Percentiles rank a stretch among this genome's conserved stretches.
phyloP scores from a whole-genome alignment of 2,329 filamentous ascomycete genomes.

The Nothomitra cinnamomea region DNA sequence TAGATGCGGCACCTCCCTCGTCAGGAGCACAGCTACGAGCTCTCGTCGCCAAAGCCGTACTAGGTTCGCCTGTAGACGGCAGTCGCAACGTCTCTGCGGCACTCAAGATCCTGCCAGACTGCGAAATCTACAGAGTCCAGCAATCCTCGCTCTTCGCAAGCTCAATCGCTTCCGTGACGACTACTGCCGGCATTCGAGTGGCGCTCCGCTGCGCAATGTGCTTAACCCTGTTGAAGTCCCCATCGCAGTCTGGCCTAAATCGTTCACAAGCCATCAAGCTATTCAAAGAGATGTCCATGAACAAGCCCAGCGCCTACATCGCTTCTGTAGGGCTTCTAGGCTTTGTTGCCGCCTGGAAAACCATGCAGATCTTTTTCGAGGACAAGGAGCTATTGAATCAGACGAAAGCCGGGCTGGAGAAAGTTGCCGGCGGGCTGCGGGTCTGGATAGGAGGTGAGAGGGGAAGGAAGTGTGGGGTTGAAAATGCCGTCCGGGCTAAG shows the following conservation, averaged over 20 bases:
- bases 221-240: conserved; percentile 27
- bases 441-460: conserved; percentile 29
- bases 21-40: conserved; percentile 49
- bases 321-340: not conserved
- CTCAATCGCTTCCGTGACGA: conserved; percentile 28
- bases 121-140: conserved; percentile 17
- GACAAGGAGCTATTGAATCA: conserved; percentile 18
- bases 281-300: conserved; percentile 24
- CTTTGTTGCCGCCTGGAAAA: not conserved
- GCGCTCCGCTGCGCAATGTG: conserved; percentile 43
- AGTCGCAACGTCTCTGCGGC: conserved; percentile 33
- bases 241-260: not conserved
- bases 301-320: conserved; percentile 14
- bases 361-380: conserved; percentile 17
- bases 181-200: conserved; percentile 35
- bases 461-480: conserved; percentile 24
- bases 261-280: conserved; percentile 19
- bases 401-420: conserved; percentile 24
- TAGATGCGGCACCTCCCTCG: conserved; percentile 58
- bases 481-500: conserved; percentile 20
- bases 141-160: conserved; percentile 14
- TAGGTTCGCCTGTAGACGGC: conserved; percentile 33
- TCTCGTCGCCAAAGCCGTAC: conserved; percentile 39
- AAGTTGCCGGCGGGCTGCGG: conserved; percentile 25
- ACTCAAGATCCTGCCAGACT: conserved; percentile 32